Evolutionary conservation across 805 yeast species (phyloP).

Genomic region (Wickerhamiella occidentalis): DNA sequence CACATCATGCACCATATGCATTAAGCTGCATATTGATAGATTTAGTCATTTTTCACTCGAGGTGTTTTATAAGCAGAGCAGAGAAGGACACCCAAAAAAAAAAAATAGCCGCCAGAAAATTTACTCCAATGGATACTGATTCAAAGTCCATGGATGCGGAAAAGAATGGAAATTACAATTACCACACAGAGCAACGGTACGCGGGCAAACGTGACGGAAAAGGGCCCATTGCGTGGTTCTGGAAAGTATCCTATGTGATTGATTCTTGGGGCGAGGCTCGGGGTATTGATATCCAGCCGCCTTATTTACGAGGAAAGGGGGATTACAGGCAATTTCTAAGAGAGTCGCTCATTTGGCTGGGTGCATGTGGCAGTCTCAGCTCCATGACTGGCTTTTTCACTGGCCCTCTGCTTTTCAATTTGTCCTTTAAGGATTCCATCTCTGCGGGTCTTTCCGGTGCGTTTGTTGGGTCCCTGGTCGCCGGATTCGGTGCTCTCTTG

Average conservation of each 20-base stretch:
- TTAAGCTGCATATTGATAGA: not conserved
- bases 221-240: conserved; percentile 20
- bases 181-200: conserved; percentile 14
- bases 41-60: not conserved
- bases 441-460: conserved; percentile 52
- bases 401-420: conserved; percentile 58
- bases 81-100: not conserved
- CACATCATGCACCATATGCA: not conserved
- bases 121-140: not conserved
- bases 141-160: not conserved
- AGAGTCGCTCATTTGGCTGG: conserved; percentile 67
- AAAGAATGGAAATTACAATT: conserved; percentile 15
- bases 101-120: not conserved
- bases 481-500: conserved; percentile 74
- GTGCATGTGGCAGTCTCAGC: conserved; percentile 79
- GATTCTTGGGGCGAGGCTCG: conserved; percentile 56
- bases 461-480: conserved; percentile 57
- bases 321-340: conserved; percentile 18
- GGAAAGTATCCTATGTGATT: conserved; percentile 24
- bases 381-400: conserved; percentile 76
- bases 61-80: not conserved
- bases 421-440: conserved; percentile 55
- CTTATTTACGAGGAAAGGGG: conserved; percentile 41
- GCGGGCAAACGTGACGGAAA: conserved; percentile 14
- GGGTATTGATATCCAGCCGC: conserved; percentile 66